Evolutionary conservation across 371 early-diverging fungal genomes (phyloP).

Genomic region (Apophysomyces trapeziformis): DNA sequence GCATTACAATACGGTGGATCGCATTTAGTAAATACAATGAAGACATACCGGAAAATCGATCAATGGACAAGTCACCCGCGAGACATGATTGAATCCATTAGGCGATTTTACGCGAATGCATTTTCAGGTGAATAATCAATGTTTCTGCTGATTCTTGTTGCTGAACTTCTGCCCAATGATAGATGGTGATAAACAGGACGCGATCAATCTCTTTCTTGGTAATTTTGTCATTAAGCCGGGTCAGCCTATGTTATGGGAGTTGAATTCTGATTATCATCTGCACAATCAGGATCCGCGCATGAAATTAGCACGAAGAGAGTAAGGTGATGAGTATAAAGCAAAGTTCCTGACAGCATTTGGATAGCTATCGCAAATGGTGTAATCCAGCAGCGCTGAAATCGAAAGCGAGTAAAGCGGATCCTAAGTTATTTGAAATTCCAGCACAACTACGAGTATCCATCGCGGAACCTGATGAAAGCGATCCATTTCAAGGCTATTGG

Average conservation of each 20-base stretch:
- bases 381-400: constrained; percentile 47
- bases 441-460: constrained; percentile 31
- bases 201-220: constrained; percentile 94
- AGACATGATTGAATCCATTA: constrained; percentile 93
- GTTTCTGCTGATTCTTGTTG: not conserved
- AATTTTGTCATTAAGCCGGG: constrained; percentile 65
- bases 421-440: constrained; percentile 32
- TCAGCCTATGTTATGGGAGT: constrained; percentile 80
- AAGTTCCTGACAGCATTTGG: not conserved
- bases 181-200: constrained; percentile 97
- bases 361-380: constrained; percentile 71
- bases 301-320: constrained; percentile 54
- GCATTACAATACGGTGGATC: constrained; percentile 99
- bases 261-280: constrained; percentile 80
- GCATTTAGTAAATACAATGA: constrained; percentile 96
- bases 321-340: constrained; percentile 12
- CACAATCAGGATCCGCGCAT: constrained; percentile 72
- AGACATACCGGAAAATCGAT: constrained; percentile 93
- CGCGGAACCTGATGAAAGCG: constrained; percentile 37
- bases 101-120: constrained; percentile 92
- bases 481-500: constrained; percentile 68
- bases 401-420: constrained; percentile 30
- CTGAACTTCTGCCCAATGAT: not conserved
- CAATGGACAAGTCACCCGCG: constrained; percentile 94
- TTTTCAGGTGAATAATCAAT: constrained; percentile 70